Percentiles rank a stretch among this genome's conserved stretches.
Evolutionary conservation across 345 rosid genomes (phyloP).

Genomic region (Eucalyptus urophylla): DNA sequence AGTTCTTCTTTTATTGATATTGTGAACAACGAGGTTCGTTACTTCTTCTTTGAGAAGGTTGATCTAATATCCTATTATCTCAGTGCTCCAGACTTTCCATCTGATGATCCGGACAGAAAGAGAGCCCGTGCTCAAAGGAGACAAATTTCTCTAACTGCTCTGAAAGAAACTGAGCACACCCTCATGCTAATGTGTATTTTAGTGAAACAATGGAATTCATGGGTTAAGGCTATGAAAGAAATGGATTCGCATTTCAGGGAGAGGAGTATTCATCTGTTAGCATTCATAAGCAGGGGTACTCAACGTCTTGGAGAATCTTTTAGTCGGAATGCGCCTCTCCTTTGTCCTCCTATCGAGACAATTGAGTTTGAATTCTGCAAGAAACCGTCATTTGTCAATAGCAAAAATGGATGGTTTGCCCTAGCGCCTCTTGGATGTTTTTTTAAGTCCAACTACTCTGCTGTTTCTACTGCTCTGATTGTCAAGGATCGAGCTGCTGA

Average conservation of each 20-base stretch:
- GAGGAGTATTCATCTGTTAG: slow-evolving; percentile 72
- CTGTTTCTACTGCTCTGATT: slow-evolving; percentile 32
- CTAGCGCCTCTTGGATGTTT: slow-evolving; percentile 58
- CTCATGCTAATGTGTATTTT: slow-evolving; percentile 67
- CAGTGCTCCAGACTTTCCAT: slow-evolving; percentile 58
- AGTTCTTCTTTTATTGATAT: slow-evolving; percentile 26
- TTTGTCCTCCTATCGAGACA: slow-evolving; percentile 51
- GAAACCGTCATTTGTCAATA: slow-evolving; percentile 43
- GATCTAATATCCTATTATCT: slow-evolving; percentile 54
- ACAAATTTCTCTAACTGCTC: slow-evolving; percentile 49
- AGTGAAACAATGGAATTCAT: slow-evolving; percentile 54
- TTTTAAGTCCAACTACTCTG: slow-evolving; percentile 20
- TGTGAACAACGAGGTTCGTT: slow-evolving; percentile 50
- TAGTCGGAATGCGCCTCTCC: slow-evolving; percentile 25
- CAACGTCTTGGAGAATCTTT: slow-evolving; percentile 50
- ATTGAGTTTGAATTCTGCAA: slow-evolving; percentile 58
- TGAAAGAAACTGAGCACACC: slow-evolving; percentile 81
- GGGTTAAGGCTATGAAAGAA: slow-evolving; percentile 70
- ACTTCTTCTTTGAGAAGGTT: slow-evolving; percentile 65
- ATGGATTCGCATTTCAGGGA: slow-evolving; percentile 70
- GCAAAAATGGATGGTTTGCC: slow-evolving; percentile 79
- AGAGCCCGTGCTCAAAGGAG: slow-evolving; percentile 49
- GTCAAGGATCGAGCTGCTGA: slow-evolving; percentile 37
- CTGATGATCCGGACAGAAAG: slow-evolving; percentile 52
- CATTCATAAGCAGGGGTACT: slow-evolving; percentile 72